Conservation (phyloP, 2,329 filamentous ascomycete species). For the Microdochium trichocladiopsis region DNA sequence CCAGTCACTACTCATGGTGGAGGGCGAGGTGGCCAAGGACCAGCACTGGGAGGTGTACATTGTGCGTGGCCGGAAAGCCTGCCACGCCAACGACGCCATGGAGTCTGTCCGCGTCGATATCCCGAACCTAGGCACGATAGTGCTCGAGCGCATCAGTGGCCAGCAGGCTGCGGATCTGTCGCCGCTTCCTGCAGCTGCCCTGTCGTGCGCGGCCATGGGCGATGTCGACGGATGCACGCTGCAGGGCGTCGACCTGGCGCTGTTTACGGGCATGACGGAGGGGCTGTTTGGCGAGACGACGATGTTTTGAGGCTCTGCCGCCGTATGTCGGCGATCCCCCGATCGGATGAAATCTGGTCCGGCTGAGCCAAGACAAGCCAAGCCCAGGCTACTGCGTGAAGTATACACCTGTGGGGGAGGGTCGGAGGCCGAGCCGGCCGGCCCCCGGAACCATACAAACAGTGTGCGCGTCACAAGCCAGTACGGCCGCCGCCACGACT, state of each 20-base stretch:
- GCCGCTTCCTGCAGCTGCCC: background rate
- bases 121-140: background rate
- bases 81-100: background rate
- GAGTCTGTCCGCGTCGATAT: constrained; percentile 4
- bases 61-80: background rate
- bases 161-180: background rate
- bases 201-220: constrained; percentile 5
- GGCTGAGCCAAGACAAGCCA: no score
- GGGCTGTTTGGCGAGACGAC: background rate
- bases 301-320: no score
- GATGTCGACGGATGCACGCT: constrained; percentile 15
- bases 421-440: background rate
- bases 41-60: background rate
- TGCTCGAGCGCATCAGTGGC: background rate
- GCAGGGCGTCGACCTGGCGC: constrained; percentile 20
- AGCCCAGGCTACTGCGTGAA: no score
- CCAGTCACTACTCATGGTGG: constrained; percentile 27
- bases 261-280: constrained; percentile 15
- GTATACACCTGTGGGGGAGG: background rate
- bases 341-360: no score
- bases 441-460: no score
- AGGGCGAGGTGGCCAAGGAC: constrained; percentile 13
- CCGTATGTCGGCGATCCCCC: no score
- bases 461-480: no score
- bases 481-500: background rate